These are phyloP conservation scores for Xylaria castorea DNA, from an alignment of 495 filamentous ascomycete species.

Conservation along the genomic window DNA sequence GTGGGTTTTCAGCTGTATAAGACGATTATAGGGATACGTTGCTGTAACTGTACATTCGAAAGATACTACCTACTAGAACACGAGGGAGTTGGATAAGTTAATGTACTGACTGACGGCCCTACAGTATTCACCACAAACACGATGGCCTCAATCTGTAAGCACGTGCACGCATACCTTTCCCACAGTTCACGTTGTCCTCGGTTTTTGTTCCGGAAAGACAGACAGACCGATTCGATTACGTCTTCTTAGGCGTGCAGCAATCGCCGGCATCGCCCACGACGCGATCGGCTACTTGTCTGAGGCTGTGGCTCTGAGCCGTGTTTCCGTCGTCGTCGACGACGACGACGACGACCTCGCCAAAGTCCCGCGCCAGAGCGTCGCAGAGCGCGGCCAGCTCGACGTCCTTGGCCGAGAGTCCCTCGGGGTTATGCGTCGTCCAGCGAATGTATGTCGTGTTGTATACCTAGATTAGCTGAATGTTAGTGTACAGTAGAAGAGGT, in stretches of 20 bases:
- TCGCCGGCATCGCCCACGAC: constrained; percentile 48
- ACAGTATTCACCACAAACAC: not conserved
- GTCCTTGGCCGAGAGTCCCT: constrained; percentile 74
- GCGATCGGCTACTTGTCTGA: constrained; percentile 45
- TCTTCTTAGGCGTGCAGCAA: constrained; percentile 55
- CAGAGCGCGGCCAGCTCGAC: constrained; percentile 69
- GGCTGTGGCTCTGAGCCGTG: constrained; percentile 25
- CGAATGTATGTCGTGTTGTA: constrained; percentile 68
- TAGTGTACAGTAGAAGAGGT: not conserved
- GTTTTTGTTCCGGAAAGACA: not conserved
- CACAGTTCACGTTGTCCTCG: not conserved
- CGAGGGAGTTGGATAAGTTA: not conserved
- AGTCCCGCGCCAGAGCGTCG: constrained; percentile 61
- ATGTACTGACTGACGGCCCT: not conserved
- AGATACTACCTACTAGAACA: not conserved
- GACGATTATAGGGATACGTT: not conserved
- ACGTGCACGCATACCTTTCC: not conserved
- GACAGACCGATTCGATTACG: constrained; percentile 7
- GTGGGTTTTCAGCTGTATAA: not conserved
- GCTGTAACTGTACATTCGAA: not conserved
- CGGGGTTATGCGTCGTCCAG: constrained; percentile 78
- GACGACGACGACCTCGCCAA: constrained; percentile 53
- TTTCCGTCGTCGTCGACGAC: constrained; percentile 22
- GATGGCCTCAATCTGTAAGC: not conserved
- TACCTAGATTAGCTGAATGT: constrained; percentile 44